These are phyloP conservation scores for Bromus sterilis DNA, from an alignment of 176 grass and related monocot genomes.

Conservation along the genomic window DNA sequence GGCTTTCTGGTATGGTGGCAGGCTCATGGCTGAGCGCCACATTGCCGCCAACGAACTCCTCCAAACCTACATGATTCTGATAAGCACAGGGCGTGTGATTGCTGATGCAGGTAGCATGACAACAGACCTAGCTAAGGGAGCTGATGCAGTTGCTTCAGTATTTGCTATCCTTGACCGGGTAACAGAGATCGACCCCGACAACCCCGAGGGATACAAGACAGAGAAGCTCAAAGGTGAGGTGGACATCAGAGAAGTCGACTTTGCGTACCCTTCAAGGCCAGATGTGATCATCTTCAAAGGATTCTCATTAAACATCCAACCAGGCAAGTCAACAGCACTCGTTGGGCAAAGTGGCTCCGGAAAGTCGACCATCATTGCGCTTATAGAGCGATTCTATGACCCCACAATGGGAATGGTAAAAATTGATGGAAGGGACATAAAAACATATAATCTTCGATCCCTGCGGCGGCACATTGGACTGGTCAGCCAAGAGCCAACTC, in stretches of 20 bases:
- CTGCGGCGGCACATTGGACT: constrained; percentile 60
- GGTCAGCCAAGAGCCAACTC: constrained; percentile 74
- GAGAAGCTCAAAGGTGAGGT: constrained; percentile 55
- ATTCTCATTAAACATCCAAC: constrained; percentile 64
- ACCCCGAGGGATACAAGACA: constrained; percentile 32
- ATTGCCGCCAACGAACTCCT: constrained; percentile 62
- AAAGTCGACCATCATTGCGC: constrained; percentile 75
- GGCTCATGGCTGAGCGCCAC: constrained; percentile 41
- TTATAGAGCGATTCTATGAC: constrained; percentile 83
- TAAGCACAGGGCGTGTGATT: constrained; percentile 82
- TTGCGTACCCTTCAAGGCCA: constrained; percentile 57
- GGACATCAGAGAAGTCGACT: constrained; percentile 61
- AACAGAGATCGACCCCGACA: constrained; percentile 59
- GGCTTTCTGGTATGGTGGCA: constrained; percentile 79
- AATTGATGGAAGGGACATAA: constrained; percentile 61
- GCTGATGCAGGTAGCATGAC: constrained; percentile 91
- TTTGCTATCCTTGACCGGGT: constrained; percentile 63
- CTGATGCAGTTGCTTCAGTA: constrained; percentile 63
- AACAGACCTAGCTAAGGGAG: constrained; percentile 79
- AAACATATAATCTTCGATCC: constrained; percentile 50
- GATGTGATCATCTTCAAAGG: constrained; percentile 68
- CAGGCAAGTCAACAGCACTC: constrained; percentile 65
- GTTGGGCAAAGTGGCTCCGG: constrained; percentile 86
- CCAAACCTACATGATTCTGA: constrained; percentile 74
- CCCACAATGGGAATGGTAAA: constrained; percentile 50